Conservation (phyloP, 495 filamentous ascomycete species). For the Polyplosphaeria fusca region DNA sequence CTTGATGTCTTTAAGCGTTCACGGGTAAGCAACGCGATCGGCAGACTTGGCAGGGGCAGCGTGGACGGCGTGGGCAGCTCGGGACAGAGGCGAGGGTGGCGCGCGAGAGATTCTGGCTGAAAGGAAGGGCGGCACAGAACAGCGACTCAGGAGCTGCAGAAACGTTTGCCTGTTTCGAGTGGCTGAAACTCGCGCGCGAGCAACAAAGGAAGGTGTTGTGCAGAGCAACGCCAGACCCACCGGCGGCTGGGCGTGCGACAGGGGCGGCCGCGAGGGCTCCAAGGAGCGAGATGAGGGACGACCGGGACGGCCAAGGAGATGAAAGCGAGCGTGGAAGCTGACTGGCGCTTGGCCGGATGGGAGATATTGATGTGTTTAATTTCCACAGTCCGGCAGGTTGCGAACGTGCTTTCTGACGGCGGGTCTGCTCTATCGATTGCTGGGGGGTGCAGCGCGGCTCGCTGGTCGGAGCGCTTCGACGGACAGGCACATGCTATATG, state of each 20-base stretch:
- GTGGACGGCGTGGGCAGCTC: neutral
- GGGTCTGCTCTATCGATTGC: slow-evolving; percentile 3
- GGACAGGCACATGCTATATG: neutral
- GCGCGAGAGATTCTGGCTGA: neutral
- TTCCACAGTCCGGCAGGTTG: neutral
- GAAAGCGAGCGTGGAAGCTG: neutral
- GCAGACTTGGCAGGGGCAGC: slow-evolving; percentile 12
- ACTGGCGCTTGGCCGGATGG: neutral
- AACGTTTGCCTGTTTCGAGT: neutral
- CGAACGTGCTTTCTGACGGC: neutral
- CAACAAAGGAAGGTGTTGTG: neutral
- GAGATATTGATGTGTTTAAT: neutral
- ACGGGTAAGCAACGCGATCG: neutral
- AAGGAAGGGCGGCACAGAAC: neutral
- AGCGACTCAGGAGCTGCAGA: slow-evolving; percentile 13
- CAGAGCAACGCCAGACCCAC: neutral
- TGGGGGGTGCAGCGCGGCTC: neutral
- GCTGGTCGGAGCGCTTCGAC: neutral
- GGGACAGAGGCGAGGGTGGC: neutral
- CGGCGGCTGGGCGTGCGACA: neutral
- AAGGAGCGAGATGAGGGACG: neutral
- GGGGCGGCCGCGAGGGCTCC: neutral
- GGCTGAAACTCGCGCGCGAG: slow-evolving; percentile 3
- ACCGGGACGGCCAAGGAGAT: neutral
- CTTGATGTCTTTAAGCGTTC: slow-evolving; percentile 13